Base-by-base conservation (phyloP, 345 rosid genomes). In the Lenwebbia sp. region DNA sequence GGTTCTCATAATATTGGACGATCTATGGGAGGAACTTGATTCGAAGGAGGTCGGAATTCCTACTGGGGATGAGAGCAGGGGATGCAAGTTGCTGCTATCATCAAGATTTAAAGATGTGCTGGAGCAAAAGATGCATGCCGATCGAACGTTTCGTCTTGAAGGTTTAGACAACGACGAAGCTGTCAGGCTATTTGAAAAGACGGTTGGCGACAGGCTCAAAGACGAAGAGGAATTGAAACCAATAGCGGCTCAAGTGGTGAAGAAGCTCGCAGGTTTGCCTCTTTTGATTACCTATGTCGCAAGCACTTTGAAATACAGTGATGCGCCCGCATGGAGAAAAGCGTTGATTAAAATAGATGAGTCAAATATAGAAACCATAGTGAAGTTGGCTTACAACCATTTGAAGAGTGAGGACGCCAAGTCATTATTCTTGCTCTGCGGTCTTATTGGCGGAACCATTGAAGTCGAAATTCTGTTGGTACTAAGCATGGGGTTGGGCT, bases 1-100 rank as follows among this genome's bases (percentile, higher is more conserved):
- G 15, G 13, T 58, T 75, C 86, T 84, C 41, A 60, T 84, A 47
- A 58, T 84, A 57, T 52, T 84, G 11, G 86, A 84, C 0, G 47
- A 84, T 50, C n/a, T 84, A 2, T 84, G 74, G 74, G 37, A 1
- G 2, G 4, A 13, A 60, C 74, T 60, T 60, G 19, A 60, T 6
- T 28, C 28, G 21, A 13, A 28, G 0, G 40, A 19, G 2, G 40
- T 6, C n/a, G 86, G 86, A n/a, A 28, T 62, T 58, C 44, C 44
- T 13, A 30, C 3, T 1, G 2, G 5, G 11, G 28, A 28, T 2
- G 7, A 3, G 2, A 56, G 6, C 3, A 5, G n/a, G 13, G 21
- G 26, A 8, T 23, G 70, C 58, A 65, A 84, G 57, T n/a, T 84
- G 40, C 23, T 84, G 25, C 33, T 84, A 1, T 1, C 86, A 5